These are phyloP conservation scores for Piper betle DNA, from an alignment of 164 flowering plant species.

Conservation along the genomic window DNA sequence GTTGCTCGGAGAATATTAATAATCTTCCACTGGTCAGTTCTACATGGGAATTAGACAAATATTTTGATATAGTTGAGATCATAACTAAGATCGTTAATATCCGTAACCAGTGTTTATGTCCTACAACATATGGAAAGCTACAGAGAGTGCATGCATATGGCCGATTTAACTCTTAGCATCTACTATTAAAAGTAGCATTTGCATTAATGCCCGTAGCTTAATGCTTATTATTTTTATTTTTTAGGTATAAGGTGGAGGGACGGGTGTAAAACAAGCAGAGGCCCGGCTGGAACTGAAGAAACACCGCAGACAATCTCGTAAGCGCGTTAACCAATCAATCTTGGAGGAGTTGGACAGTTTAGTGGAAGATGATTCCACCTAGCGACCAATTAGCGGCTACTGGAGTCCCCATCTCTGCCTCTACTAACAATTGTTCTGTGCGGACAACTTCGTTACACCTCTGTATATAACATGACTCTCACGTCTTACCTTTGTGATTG, in stretches of 20 bases:
- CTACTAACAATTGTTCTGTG: too few species aligned
- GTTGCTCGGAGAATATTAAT: too few species aligned
- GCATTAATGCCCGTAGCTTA: neutral
- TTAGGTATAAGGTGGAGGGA: conserved; percentile 70
- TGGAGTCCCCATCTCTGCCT: too few species aligned
- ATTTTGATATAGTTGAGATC: too few species aligned
- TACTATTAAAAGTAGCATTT: too few species aligned
- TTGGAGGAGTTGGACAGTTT: conserved; percentile 50
- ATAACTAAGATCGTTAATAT: too few species aligned
- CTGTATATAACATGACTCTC: too few species aligned
- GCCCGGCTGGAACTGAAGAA: conserved; percentile 69
- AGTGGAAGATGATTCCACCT: conserved; percentile 52
- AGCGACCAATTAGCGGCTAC: too few species aligned
- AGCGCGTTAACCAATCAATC: conserved; percentile 64
- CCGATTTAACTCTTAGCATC: neutral
- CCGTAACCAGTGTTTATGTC: neutral
- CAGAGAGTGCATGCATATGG: neutral
- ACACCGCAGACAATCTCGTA: conserved; percentile 78
- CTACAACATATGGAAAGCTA: neutral
- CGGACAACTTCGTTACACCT: too few species aligned
- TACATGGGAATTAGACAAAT: too few species aligned
- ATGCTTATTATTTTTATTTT: neutral
- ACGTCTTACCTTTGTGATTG: too few species aligned
- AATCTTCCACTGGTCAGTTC: too few species aligned
- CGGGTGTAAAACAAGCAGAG: conserved; percentile 73